These are phyloP conservation scores for Ophiosphaerella narmari DNA, from an alignment of 2,329 filamentous ascomycete genomes.

Conservation along the genomic window DNA sequence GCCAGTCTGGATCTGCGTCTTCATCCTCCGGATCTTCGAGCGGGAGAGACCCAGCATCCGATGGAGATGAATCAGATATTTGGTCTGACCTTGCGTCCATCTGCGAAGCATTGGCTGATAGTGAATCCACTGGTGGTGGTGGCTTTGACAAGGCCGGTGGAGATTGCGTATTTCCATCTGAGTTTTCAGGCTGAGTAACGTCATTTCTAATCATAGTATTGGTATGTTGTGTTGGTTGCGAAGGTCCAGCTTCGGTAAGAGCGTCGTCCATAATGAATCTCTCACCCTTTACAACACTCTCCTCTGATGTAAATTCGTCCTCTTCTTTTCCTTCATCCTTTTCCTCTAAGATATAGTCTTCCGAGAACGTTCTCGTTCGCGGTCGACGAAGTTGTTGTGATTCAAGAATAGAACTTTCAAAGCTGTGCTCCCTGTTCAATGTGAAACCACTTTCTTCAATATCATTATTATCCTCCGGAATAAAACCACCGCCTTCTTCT, in stretches of 20 bases:
- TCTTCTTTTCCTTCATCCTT: slow-evolving; percentile 24
- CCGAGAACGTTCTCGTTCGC: slow-evolving; percentile 29
- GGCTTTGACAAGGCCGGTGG: not conserved
- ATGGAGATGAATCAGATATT: slow-evolving; percentile 22
- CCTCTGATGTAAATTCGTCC: slow-evolving; percentile 24
- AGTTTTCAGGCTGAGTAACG: not conserved
- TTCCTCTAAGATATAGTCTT: slow-evolving; percentile 28
- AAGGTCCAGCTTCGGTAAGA: not conserved
- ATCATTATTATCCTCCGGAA: slow-evolving; percentile 18
- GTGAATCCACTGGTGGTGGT: too few relatives aligned
- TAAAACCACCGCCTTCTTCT: slow-evolving; percentile 24
- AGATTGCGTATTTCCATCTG: slow-evolving; percentile 1
- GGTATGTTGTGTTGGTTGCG: not conserved
- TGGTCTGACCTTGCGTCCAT: not conserved
- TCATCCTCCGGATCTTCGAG: slow-evolving; percentile 69
- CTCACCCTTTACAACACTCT: slow-evolving; percentile 2
- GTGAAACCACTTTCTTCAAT: not conserved
- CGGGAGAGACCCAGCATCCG: slow-evolving; percentile 56
- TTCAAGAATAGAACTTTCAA: slow-evolving; percentile 36
- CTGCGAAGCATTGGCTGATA: too few relatives aligned
- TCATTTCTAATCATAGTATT: slow-evolving; percentile 1
- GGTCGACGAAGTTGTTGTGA: slow-evolving; percentile 32
- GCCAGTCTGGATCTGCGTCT: slow-evolving; percentile 68
- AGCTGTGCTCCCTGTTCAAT: slow-evolving; percentile 42
- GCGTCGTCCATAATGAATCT: slow-evolving; percentile 14